Percentiles rank a stretch among this genome's conserved stretches.
These are phyloP conservation scores for Paecilomyces dactylethromorphus DNA, from an alignment of 2,329 filamentous ascomycete species.

Conservation along the genomic window DNA sequence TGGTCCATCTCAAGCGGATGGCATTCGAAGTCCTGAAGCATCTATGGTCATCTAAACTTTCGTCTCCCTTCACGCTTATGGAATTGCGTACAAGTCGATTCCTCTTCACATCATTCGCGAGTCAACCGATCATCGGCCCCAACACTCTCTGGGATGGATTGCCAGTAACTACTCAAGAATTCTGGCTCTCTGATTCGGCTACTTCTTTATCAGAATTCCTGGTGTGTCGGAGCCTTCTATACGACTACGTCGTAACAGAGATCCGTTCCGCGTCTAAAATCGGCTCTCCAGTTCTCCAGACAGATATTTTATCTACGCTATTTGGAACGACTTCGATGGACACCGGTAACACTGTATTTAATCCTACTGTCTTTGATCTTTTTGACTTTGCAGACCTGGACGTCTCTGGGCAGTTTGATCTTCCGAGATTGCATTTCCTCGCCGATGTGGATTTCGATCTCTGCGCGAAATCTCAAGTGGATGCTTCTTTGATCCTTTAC, in stretches of 20 bases:
- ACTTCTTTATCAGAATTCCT: conserved; percentile 71
- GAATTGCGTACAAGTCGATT: conserved; percentile 77
- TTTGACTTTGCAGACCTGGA: conserved; percentile 80
- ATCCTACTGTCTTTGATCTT: conserved; percentile 79
- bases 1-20: conserved; percentile 62
- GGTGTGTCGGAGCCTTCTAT: conserved; percentile 64
- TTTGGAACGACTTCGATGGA: conserved; percentile 64
- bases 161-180: conserved; percentile 54
- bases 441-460: conserved; percentile 60
- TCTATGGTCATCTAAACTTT: conserved; percentile 78
- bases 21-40: conserved; percentile 68
- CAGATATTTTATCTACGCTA: conserved; percentile 60
- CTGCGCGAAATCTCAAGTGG: conserved; percentile 56
- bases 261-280: conserved; percentile 69
- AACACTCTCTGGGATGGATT: conserved; percentile 69
- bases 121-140: conserved; percentile 63
- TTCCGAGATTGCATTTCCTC: conserved; percentile 55
- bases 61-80: conserved; percentile 64
- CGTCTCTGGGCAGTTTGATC: conserved; percentile 39
- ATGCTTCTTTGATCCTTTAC: conserved; percentile 48
- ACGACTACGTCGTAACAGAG: conserved; percentile 82
- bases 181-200: conserved; percentile 63
- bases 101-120: conserved; percentile 68
- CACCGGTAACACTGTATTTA: conserved; percentile 58
- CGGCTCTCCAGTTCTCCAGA: conserved; percentile 63